Base-by-base conservation (phyloP, 352 stramenopile genomes). In the Pythium vanterpoolii region DNA sequence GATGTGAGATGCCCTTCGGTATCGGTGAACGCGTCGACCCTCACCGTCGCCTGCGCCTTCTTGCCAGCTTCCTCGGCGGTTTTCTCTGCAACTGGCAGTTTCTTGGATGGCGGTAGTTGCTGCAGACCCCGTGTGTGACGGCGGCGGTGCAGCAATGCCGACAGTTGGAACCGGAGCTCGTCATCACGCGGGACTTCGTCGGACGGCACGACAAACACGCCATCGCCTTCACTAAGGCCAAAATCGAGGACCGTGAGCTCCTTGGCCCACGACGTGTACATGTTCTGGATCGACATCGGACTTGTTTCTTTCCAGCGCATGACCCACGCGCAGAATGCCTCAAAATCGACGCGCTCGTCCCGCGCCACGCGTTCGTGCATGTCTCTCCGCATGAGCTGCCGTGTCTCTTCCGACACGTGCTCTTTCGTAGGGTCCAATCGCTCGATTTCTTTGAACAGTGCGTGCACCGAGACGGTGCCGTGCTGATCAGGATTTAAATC, bases 271-370 rank as follows among this genome's bases (percentile, higher is more conserved):
- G 83, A 88, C 26, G 77, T 77, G 60, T 94, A 94, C 21, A 94
- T 72, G 60, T 78, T 83, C 68, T 86, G 77, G 27, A 92, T 74
- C 0, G 74, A 70, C 36, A 69, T 55, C 8, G 85, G 85, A 52
- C 71, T 87, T 46, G 86, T 76, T 49, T 79, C 79, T 64, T 87
- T 89, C 80, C 83, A 92, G 55, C 70, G 76, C 80, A 93, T 88
- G 53, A 94, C 81, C 70, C 77, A 89, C 27, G 71, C 51, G 56
- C 85, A 90, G 55, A 94, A 94, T 26, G 67, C 67, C 14, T 75
- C 59, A 56, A 94, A 94, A 49, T 90, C 77, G 28, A 91, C 60
- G 7, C 72, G 71, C 44, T 89, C 74, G 33, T 62, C 27, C 10
- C 39, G 39, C 5, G 39, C 38, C 3, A 36, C 45, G 14, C 60